Conservation (phyloP, 805 yeast species). For the Kodamaea sagamina region DNA sequence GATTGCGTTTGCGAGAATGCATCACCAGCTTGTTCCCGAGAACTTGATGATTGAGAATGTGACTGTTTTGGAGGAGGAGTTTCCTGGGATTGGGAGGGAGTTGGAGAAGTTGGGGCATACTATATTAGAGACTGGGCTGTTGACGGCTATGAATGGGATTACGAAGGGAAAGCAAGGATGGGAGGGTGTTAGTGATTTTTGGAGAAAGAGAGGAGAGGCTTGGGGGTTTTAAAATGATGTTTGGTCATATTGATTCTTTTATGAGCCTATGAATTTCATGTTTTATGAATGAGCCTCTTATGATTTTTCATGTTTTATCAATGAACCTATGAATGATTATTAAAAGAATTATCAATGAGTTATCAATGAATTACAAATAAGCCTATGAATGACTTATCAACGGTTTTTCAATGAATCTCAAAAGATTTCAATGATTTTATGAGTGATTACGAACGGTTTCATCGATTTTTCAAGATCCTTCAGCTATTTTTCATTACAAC, state of each 20-base stretch:
- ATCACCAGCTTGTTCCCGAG: slow-evolving; percentile 87
- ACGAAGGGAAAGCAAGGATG: slow-evolving; percentile 48
- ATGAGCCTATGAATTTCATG: not conserved
- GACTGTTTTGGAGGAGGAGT: slow-evolving; percentile 37
- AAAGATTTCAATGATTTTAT: too few relatives aligned
- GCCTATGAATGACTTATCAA: too few relatives aligned
- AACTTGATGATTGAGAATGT: slow-evolving; percentile 59
- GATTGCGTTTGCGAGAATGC: slow-evolving; percentile 78
- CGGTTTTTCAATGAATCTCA: too few relatives aligned
- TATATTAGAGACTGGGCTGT: slow-evolving; percentile 36
- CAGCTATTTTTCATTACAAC: too few relatives aligned
- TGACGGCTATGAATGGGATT: slow-evolving; percentile 46
- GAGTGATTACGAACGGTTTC: too few relatives aligned
- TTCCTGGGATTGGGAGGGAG: slow-evolving; percentile 38
- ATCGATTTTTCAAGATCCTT: too few relatives aligned
- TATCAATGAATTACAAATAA: too few relatives aligned
- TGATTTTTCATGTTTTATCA: too few relatives aligned
- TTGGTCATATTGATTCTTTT: not conserved
- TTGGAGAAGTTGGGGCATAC: slow-evolving; percentile 48
- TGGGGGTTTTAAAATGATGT: slow-evolving; percentile 52
- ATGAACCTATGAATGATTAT: too few relatives aligned
- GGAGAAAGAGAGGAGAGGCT: slow-evolving; percentile 83
- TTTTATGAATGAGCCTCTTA: too few relatives aligned
- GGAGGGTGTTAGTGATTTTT: slow-evolving; percentile 83
- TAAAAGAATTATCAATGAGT: too few relatives aligned